Base-by-base conservation (phyloP, 2,329 filamentous ascomycete species). In the Penicillium sp. region DNA sequence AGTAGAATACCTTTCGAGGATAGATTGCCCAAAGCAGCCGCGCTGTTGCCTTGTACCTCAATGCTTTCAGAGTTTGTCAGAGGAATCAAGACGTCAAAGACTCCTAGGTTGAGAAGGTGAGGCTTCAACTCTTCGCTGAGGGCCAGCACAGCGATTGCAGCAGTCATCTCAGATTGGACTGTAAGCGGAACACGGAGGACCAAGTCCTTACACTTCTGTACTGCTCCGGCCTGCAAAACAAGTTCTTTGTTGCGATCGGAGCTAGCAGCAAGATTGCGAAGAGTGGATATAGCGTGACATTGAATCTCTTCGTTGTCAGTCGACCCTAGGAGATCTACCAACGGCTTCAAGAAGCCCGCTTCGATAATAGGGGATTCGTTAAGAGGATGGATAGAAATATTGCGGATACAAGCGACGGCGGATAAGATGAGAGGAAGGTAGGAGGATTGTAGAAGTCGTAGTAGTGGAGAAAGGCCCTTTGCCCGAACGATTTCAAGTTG, bases 351-450 rank as follows among this genome's bases (percentile, higher is more conserved):
- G 75, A 99, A 99, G 56, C 93, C 94, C 38, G 93, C 93, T 69
- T 99, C 94, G 68, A 99, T 99, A 62, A 99, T 99, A 0, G 94
- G 94, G 11, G 93, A 97, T 76, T 99, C 94, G 75, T 99, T 99
- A 69, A 93, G 81, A 17, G 94, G 94, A 72, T 99, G 94, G 63
- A 99, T 99, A 55, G 93, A 97, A 64, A 99, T 99, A 74, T 99
- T 99, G 67, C 94, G 89, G 72, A 99, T 99, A 72, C 94, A 99
- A 47, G 94, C 94, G 61, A 99, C 94, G 43, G 94, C 94, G 19
- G 93, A 97, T 37, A 97, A 86, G 57, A 97, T 97, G 52, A 99
- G 84, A 12, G 94, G 94, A 10, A 97, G 85, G 67, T 97, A 97
- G 12, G 92, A 95, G 1, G 93, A 97, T 75, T 97, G 92, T 19